Percentiles rank a stretch among this genome's conserved stretches.
Evolutionary conservation across 768 basidiomycete genomes (phyloP).

Genomic region (Psilocybe sp.): DNA sequence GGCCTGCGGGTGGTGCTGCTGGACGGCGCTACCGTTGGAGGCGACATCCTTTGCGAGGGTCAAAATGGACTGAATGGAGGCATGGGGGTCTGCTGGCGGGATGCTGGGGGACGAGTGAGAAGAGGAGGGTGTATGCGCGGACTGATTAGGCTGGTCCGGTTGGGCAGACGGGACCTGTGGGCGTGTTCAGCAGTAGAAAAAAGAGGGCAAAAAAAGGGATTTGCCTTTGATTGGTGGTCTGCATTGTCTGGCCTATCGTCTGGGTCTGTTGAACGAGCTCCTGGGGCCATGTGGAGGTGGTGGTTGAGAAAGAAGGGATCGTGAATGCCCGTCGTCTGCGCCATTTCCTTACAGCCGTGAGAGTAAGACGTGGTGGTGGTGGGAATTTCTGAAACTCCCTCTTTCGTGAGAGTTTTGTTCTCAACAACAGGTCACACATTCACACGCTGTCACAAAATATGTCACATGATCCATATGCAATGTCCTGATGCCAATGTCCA

Average conservation of each 20-base stretch:
- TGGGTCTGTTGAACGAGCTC: slow-evolving; percentile 18
- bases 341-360: slow-evolving; percentile 45
- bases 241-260: slow-evolving; percentile 16
- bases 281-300: slow-evolving; percentile 40
- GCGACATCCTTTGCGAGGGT: slow-evolving; percentile 47
- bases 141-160: slow-evolving; percentile 9
- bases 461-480: slow-evolving; percentile 17
- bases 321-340: slow-evolving; percentile 28
- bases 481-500: slow-evolving; percentile 10
- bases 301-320: slow-evolving; percentile 45
- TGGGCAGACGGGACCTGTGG: slow-evolving; percentile 10
- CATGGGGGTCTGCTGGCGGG: slow-evolving; percentile 38
- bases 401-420: slow-evolving; percentile 27
- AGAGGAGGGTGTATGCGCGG: slow-evolving; percentile 24
- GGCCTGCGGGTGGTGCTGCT: slow-evolving; percentile 22
- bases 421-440: slow-evolving; percentile 18
- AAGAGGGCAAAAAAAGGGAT: slow-evolving; percentile 20
- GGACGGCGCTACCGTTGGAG: slow-evolving; percentile 24
- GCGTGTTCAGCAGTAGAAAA: slow-evolving; percentile 25
- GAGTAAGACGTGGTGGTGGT: slow-evolving; percentile 37
- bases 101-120: slow-evolving; percentile 23
- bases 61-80: slow-evolving; percentile 49
- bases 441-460: slow-evolving; percentile 22
- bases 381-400: slow-evolving; percentile 29
- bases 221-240: slow-evolving; percentile 22